Evolutionary conservation across 1,139 yeast species (phyloP), one percentile per base, ranked within the genome.

Genomic region (Pichia sp.): DNA sequence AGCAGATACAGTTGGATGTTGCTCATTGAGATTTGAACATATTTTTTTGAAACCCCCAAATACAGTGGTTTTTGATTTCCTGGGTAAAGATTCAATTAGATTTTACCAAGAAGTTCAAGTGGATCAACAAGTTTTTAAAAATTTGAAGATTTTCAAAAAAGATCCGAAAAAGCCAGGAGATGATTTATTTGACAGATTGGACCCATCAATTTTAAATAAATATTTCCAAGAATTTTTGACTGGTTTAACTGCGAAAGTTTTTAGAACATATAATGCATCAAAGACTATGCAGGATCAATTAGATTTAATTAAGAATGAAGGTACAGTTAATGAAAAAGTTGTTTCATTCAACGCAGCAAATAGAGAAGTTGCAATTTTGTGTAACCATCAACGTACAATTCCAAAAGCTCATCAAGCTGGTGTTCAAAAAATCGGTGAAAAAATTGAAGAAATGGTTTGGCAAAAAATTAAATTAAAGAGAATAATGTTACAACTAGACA

Each of bases 1-100:
- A 67, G 98, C 98, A 3, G 99, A 93, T 67, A 91, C 99, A 1
- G 99, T 91, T 45, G 99, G 99, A 45, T 91, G 99, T 71, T 91
- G 98, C 70, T 91, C 98, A 0, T 76, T 91, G 59, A 74, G 98
- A 62, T 91, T 74, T 63, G 98, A 91, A 66, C 98, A 91, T 68
- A 79, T 91, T 46, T 85, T 95, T 1, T 74, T 91, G 56, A 81
- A 80, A 61, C 96, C 96, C 2, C 97, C 97, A 13, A 83, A 83
- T 61, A 85, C 77, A 18, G 97, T 91, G 19, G 79, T 87, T n/a
- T 90, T 91, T 71, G 98, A 91, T 68, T 91, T 91, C 66, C 74
- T 91, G 59, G 99, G 99, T 83, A 93, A 91, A 67, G 98, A 91
- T 71, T 89, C 96, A 9, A 89, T 93, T 60, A 75, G 97, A 62